A percentile compares a stretch with the other conserved stretches of the same genome.
These are phyloP conservation scores for Cercophora samala DNA, from an alignment of 495 filamentous ascomycete genomes.

Conservation along the genomic window DNA sequence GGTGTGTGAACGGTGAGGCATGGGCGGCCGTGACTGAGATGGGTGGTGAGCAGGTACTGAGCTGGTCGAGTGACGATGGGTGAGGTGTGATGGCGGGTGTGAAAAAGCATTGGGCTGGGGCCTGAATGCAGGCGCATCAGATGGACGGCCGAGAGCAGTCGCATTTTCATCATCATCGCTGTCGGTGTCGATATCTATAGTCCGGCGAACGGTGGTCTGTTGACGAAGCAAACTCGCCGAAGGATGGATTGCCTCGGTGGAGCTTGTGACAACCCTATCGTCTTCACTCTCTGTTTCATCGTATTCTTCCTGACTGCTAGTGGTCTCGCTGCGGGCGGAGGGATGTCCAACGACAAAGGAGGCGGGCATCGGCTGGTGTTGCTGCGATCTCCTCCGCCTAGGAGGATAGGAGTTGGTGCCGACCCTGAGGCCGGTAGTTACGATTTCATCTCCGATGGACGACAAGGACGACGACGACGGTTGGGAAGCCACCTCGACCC, in stretches of 20 bases:
- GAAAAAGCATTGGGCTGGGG: slow-evolving; percentile 90
- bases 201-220: slow-evolving; percentile 19
- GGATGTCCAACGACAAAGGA: slow-evolving; percentile 37
- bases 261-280: slow-evolving; percentile 78
- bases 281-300: slow-evolving; percentile 55
- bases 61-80: slow-evolving; percentile 47
- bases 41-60: slow-evolving; percentile 43
- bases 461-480: slow-evolving; percentile 89
- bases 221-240: slow-evolving; percentile 23
- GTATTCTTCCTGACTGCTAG: slow-evolving; percentile 87
- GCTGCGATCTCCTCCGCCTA: slow-evolving; percentile 55
- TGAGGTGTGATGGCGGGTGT: slow-evolving; percentile 65
- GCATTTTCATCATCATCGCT: slow-evolving; percentile 69
- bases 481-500: slow-evolving; percentile 92
- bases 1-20: slow-evolving; percentile 39
- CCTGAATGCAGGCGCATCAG: slow-evolving; percentile 61
- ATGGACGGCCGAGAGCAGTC: slow-evolving; percentile 66
- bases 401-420: slow-evolving; percentile 51
- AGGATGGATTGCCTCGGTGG: slow-evolving; percentile 66
- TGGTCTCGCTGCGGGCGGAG: slow-evolving; percentile 48
- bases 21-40: slow-evolving; percentile 39
- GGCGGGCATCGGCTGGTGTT: slow-evolving; percentile 39
- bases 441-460: slow-evolving; percentile 81
- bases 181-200: slow-evolving; percentile 30
- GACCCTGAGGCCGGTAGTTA: slow-evolving; percentile 78